phyloP scores from a whole-genome alignment of 306 rosid genomes.

The Urtica urens region DNA sequence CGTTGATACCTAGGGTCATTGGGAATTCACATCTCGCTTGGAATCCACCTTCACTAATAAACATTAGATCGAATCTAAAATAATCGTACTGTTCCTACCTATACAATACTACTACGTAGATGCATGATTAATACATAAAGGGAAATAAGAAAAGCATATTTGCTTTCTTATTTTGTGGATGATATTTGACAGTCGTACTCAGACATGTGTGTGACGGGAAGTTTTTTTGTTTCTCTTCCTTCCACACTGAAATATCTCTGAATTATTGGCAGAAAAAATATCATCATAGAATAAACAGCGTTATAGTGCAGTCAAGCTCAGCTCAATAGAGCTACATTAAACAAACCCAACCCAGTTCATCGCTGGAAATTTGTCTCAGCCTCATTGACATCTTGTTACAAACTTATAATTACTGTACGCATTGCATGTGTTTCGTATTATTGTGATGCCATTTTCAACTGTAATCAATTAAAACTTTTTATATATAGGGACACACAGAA shows the following conservation, averaged over 20 bases:
- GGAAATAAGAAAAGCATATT: constrained; percentile 3
- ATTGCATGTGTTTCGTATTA: not conserved
- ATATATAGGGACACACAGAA: too few relatives aligned
- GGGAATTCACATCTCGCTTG: too few relatives aligned
- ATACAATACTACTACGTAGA: not conserved
- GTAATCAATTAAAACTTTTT: too few relatives aligned
- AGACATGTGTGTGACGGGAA: not conserved
- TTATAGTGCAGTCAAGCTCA: constrained; percentile 23
- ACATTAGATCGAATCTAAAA: too few relatives aligned
- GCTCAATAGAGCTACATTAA: not conserved
- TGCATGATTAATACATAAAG: not conserved
- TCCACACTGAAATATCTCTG: constrained; percentile 3
- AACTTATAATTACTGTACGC: not conserved
- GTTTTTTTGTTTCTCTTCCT: constrained; percentile 12
- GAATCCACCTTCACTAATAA: too few relatives aligned
- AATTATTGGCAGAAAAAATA: not conserved
- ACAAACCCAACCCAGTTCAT: not conserved
- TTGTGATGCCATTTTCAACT: not conserved
- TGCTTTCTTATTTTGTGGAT: too few relatives aligned
- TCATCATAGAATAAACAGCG: not conserved
- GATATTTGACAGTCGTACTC: too few relatives aligned
- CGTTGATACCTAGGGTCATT: too few relatives aligned
- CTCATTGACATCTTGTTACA: too few relatives aligned
- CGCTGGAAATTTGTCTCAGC: not conserved
- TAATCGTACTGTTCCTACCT: too few relatives aligned